Evolutionary conservation across 1,139 yeast genomes (phyloP), one percentile per base, ranked within the genome.

Genomic region (Yamadazyma taylorii): DNA sequence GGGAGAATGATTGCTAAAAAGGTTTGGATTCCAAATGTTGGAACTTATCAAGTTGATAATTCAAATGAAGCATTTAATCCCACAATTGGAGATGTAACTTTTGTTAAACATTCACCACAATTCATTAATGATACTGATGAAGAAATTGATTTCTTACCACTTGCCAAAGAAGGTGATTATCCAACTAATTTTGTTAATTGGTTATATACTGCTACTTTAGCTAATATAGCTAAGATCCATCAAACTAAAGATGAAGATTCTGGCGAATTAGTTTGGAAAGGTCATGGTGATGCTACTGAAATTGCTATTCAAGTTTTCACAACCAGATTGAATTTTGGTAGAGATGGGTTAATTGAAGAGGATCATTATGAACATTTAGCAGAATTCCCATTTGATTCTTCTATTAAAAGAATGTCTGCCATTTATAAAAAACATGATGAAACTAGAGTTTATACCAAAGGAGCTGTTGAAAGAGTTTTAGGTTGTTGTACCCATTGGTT

Each of bases 271-370:
- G 59, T 46, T 13, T 85, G 94, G 92, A 78, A 77, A 50, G 88
- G 87, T 12, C 82, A 80, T 51, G 95, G 94, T 37, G 95, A 85
- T 55, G 89, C 95, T 26, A 85, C 95, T 3, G 95, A 85, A 61
- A 78, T 83, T 52, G 92, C 95, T 11, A 81, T 85, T 44, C 86
- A 85, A 52, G 89, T 85, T 0, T 84, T 85, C 55, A 73, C 79
- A 13, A 62, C 77, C 27, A 69, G 92, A 46, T 58, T 81, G 32
- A 75, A 73, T 21, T 72, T 60, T 51, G 65, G 66, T 8, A 70
- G 87, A 48, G 64, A 65, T 7, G 53, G 52, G 1, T 51, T 78
- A 36, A 61, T 68, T 14, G 68, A 63, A n/a, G 60, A 62, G 3
- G 39, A 36, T 12, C 41, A 45, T 9, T 61, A 62, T 16, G 52